Evolutionary conservation across 768 basidiomycete species (phyloP).

Genomic region (Candolleomyces efflorescens): DNA sequence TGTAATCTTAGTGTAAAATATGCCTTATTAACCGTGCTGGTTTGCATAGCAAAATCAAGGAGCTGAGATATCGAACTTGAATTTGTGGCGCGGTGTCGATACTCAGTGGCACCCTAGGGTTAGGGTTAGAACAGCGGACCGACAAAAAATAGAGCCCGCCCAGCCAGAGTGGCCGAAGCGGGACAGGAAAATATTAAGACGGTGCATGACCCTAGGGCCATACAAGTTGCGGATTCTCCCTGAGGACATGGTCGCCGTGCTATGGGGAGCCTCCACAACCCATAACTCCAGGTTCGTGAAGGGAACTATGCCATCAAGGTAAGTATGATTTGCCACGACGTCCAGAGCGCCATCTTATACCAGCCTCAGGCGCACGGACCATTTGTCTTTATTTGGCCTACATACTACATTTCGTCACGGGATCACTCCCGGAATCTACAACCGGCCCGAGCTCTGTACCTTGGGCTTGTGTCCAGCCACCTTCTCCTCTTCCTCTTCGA

Average conservation of each 20-base stretch:
- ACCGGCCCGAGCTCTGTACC: too few relatives aligned
- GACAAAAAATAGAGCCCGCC: slow-evolving; percentile 37
- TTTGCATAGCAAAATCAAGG: too few relatives aligned
- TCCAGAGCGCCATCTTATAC: slow-evolving; percentile 16
- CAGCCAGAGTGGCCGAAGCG: slow-evolving; percentile 56
- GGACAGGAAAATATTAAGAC: slow-evolving; percentile 75
- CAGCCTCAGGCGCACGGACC: slow-evolving; percentile 23
- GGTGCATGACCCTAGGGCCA: slow-evolving; percentile 69
- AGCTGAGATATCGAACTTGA: too few relatives aligned
- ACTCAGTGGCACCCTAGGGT: slow-evolving; percentile 26
- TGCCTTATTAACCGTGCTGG: too few relatives aligned
- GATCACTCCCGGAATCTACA: too few relatives aligned
- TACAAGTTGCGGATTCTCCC: slow-evolving; percentile 49
- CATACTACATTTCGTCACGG: background rate
- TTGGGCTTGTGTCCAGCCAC: slow-evolving; percentile 27
- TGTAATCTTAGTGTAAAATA: too few relatives aligned
- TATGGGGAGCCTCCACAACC: slow-evolving; percentile 47
- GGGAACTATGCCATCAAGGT: slow-evolving; percentile 49
- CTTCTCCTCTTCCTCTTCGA: slow-evolving; percentile 59
- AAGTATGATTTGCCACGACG: slow-evolving; percentile 37
- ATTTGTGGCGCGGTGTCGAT: too few relatives aligned
- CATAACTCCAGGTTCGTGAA: slow-evolving; percentile 44
- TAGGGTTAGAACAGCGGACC: slow-evolving; percentile 35
- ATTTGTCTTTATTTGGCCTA: slow-evolving; percentile 8
- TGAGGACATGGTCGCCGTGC: slow-evolving; percentile 60